Conservation (phyloP, 2,329 filamentous ascomycete species). For the Xenoacremonium recifei region DNA sequence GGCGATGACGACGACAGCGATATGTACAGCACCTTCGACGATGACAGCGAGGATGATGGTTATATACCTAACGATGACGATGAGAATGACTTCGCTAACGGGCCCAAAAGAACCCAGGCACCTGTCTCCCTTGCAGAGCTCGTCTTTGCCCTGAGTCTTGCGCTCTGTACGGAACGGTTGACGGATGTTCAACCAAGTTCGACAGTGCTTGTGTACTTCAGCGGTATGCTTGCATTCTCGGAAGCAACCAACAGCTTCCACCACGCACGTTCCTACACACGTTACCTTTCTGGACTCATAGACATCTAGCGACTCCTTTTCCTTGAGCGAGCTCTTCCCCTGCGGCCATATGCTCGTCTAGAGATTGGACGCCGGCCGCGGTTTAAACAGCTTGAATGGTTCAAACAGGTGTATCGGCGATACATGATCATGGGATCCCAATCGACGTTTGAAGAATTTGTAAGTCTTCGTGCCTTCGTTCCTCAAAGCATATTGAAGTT, state of each 20-base stretch:
- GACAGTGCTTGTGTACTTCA: slow-evolving; percentile 10
- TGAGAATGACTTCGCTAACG: background rate
- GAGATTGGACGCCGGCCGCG: background rate
- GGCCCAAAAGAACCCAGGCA: background rate
- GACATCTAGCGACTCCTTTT: slow-evolving; percentile 3
- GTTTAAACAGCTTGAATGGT: background rate
- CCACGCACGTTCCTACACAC: background rate
- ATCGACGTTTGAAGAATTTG: background rate
- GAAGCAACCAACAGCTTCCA: background rate
- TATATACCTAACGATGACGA: background rate
- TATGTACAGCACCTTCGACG: no score
- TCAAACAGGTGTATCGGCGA: background rate
- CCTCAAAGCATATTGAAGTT: no score
- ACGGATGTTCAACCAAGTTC: slow-evolving; percentile 2
- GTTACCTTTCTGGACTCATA: slow-evolving; percentile 1
- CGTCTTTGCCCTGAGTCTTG: background rate
- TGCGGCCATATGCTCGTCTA: background rate
- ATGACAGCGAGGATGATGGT: background rate
- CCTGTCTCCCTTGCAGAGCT: slow-evolving; percentile 1
- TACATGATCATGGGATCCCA: slow-evolving; percentile 1
- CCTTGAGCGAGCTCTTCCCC: slow-evolving; percentile 1
- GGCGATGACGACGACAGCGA: no score
- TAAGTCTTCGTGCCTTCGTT: background rate
- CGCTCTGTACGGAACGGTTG: slow-evolving; percentile 1
- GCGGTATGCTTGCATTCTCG: slow-evolving; percentile 8